A percentile compares a stretch with the other conserved stretches of the same genome.
phyloP scores from a whole-genome alignment of 2,329 filamentous ascomycete genomes.

The Aspergillus ochraceoroseus region DNA sequence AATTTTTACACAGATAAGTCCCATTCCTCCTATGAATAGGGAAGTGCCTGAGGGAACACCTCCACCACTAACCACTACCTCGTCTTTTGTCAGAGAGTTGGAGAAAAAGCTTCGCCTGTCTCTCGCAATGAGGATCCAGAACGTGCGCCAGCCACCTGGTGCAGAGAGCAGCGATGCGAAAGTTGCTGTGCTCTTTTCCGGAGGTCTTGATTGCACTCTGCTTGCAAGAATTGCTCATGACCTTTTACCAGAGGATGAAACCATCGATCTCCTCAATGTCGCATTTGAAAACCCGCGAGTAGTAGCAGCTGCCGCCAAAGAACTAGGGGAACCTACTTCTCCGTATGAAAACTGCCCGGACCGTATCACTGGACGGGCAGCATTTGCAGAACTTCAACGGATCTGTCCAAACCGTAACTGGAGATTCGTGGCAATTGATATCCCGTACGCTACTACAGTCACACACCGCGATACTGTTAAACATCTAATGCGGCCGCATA shows the following conservation, averaged over 20 bases:
- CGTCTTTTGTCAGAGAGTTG: constrained; percentile 52
- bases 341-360: constrained; percentile 83
- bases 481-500: constrained; percentile 80
- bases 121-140: constrained; percentile 58
- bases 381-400: constrained; percentile 66
- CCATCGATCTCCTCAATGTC: constrained; percentile 87
- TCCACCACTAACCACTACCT: constrained; percentile 36
- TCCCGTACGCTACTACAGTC: constrained; percentile 71
- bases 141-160: constrained; percentile 57
- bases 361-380: constrained; percentile 75
- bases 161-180: constrained; percentile 30
- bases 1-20: constrained; percentile 34
- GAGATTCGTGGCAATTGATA: constrained; percentile 75
- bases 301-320: constrained; percentile 52
- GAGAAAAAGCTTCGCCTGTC: constrained; percentile 56
- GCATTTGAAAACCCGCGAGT: constrained; percentile 91
- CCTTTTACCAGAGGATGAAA: constrained; percentile 61
- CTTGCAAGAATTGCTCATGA: constrained; percentile 77
- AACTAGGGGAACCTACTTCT: constrained; percentile 24
- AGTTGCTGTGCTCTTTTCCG: constrained; percentile 84
- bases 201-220: constrained; percentile 86
- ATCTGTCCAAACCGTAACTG: constrained; percentile 68
- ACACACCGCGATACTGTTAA: constrained; percentile 66
- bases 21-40: constrained; percentile 46
- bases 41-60: constrained; percentile 29